phyloP scores from a whole-genome alignment of 441 rosid genomes.

The Erodium texanum region DNA sequence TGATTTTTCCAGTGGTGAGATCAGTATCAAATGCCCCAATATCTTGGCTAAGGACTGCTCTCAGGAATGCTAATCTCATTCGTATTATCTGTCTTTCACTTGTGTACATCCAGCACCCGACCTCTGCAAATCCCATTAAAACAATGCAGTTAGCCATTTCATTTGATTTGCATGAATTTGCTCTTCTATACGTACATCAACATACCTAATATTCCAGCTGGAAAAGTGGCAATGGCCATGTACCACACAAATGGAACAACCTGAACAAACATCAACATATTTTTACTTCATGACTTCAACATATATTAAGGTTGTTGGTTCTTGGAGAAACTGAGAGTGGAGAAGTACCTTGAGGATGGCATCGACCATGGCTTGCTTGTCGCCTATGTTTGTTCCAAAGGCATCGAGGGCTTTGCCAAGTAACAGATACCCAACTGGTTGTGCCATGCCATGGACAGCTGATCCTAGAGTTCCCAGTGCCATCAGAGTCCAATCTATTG shows the following conservation, averaged over 20 bases:
- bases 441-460: constrained; percentile 53
- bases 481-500: constrained; percentile 47
- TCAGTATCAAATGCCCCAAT: constrained; percentile 66
- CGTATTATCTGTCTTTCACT: constrained; percentile 50
- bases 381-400: constrained; percentile 30
- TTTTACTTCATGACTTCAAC: too few relatives aligned
- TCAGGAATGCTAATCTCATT: constrained; percentile 33
- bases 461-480: constrained; percentile 45
- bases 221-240: constrained; percentile 66
- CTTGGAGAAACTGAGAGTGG: too few relatives aligned
- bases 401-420: constrained; percentile 58
- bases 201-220: constrained; percentile 58
- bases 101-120: constrained; percentile 59
- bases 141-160: too few relatives aligned
- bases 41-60: constrained; percentile 47
- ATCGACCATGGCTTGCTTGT: constrained; percentile 27
- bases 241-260: constrained; percentile 59
- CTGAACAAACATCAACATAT: constrained; percentile 18
- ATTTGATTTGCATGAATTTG: neutral
- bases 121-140: constrained; percentile 26
- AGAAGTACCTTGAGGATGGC: constrained; percentile 34
- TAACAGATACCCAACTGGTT: constrained; percentile 50
- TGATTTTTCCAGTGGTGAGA: constrained; percentile 41
- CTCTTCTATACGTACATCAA: neutral
- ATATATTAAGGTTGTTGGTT: too few relatives aligned